Evolutionary conservation across 768 basidiomycete species (phyloP), one percentile per base, ranked within the genome.

Genomic region (Hemileccinum impolitum): DNA sequence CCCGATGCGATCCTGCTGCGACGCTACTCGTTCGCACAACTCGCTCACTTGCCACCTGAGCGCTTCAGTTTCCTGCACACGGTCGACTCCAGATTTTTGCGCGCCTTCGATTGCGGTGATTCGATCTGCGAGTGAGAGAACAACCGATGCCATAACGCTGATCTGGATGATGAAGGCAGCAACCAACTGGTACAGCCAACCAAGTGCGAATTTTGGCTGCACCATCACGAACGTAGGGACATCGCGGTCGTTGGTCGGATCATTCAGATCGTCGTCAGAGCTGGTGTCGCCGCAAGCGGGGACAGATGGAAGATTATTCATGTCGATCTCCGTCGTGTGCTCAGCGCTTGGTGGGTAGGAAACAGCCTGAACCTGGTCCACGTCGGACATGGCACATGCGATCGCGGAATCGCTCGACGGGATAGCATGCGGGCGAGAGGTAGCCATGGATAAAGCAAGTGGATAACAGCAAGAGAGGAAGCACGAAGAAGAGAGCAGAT

Each of bases 1-100:
- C 6, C 25, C 31, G 4, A 62, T 54, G 5, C 47, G 53, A 38
- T 44, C 48, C 5, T 54, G 50, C 43, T 62, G 62, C 3, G 18
- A 48, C n/a, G 45, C 50, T 21, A 52, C 37, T 14, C 21, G 42
- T 38, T 51, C 39, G 44, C 40, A 39, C 30, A 63, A 35, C 11
- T 45, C 42, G n/a, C 23, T 35, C 25, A 62, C 21, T 28, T 39
- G 53, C 43, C 35, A 51, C 15, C 18, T 15, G 26, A 57, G 45
- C 8, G 18, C 41, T 17, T 50, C 48, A 2, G 37, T 41, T 15
- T 43, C 51, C 23, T 25, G 43, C 11, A n/a, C 39, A 30, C 30
- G 40, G 2, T 9, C 18, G 19, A 23, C 21, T 14, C 19, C 25
- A 1, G 26, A 26, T 2, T 40, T 4, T 36, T 34, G 48, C 28